Base-by-base conservation (phyloP, 208 protist genomes). In the Endotrypanum monterogeii region DNA sequence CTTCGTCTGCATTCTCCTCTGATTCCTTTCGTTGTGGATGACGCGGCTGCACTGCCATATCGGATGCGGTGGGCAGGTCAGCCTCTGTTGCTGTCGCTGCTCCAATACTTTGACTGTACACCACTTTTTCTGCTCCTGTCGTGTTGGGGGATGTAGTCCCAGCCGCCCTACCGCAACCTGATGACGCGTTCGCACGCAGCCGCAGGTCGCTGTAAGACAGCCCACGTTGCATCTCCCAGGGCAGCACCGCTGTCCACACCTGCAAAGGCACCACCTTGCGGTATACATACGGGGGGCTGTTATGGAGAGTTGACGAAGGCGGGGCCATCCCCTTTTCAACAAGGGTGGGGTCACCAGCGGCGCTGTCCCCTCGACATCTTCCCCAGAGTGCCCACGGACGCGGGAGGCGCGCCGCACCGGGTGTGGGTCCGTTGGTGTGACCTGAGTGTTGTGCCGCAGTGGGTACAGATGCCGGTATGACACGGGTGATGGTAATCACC, bases 181-280 rank as follows among this genome's bases (percentile, higher is more conserved):
- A 39, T 11, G 25, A 65, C 35, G 28, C 37, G 32, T 6, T 50
- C 32, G 70, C 8, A 6, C 84, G 79, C 28, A 89, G 78, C 20
- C 56, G 39, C 56, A 93, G 67, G 23, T 68, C 57, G 73, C 83
- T 91, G 68, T 82, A 78, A 18, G 92, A 96, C 23, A 96, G 87
- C 14, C 92, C 92, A 6, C 90, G 86, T 72, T 94, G 89, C 80
- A 94, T 86, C 75, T 96, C 89, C 90, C 92, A 96, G 14, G 92
- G 92, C 69, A 96, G 83, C 71, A 96, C 78, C 23, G 92, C 82
- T 12, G 92, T 90, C 88, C 89, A 96, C 61, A 96, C 75, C 18
- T 72, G 75, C 73, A 96, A 73, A 20, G 89, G 90, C 48, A 96
- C 76, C 8, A 73, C 67, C 44, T 80, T 83, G 51, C 50, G 70